Conservation (phyloP, 192 early-diverging fungal species). For the Linnemannia elongata region DNA sequence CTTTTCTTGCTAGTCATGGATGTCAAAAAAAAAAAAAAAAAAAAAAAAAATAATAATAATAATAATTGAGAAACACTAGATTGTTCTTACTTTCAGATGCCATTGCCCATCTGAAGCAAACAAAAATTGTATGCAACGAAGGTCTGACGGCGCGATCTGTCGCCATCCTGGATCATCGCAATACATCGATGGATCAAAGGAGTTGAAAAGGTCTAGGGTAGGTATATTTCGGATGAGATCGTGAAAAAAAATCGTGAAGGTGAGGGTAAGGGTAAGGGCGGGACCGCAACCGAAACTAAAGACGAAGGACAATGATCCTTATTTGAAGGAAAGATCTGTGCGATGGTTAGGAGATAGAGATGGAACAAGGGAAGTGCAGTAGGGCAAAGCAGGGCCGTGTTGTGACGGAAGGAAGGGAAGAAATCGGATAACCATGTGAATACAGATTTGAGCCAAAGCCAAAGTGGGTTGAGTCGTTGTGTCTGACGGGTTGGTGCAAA, state of each 20-base stretch:
- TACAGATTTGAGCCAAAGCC: not conserved
- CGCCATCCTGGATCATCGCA: not conserved
- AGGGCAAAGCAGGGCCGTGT: not conserved
- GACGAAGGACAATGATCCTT: not conserved
- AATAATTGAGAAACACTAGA: too few species aligned
- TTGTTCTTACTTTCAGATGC: too few species aligned
- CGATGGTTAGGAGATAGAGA: not conserved
- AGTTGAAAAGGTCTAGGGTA: too few species aligned
- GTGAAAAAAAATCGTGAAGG: not conserved
- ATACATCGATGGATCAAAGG: not conserved
- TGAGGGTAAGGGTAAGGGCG: not conserved
- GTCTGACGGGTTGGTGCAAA: not conserved
- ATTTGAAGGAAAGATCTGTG: not conserved
- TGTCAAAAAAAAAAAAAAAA: too few species aligned
- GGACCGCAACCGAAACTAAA: not conserved
- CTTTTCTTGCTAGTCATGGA: too few species aligned
- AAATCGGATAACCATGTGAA: constrained; percentile 5
- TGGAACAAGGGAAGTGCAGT: not conserved
- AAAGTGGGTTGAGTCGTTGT: not conserved
- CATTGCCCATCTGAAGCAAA: too few species aligned
- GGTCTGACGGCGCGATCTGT: not conserved
- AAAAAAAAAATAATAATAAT: too few species aligned
- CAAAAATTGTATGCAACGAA: not conserved
- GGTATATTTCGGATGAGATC: not conserved
- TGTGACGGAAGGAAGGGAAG: not conserved